Conservation (phyloP, 1,284 basidiomycete species). For the Anthracocystis walkeri region DNA sequence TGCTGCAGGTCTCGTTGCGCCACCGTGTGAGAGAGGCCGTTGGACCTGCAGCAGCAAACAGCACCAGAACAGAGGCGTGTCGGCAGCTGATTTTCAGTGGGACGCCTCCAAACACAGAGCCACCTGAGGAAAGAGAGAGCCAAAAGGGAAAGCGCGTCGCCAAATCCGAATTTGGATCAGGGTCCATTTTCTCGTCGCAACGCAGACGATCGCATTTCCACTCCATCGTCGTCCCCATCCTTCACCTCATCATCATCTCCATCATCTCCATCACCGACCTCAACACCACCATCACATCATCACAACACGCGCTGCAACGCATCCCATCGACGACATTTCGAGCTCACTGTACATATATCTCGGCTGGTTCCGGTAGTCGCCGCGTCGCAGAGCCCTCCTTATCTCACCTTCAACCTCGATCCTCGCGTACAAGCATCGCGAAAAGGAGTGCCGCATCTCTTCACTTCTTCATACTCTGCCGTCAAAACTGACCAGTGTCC, state of each 20-base stretch:
- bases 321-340: not conserved
- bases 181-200: constrained; percentile 38
- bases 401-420: not conserved
- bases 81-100: no score
- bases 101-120: no score
- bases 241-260: constrained; percentile 1
- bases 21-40: not conserved
- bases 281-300: constrained; percentile 5
- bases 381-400: no score
- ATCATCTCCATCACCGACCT: constrained; percentile 7
- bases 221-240: constrained; percentile 1
- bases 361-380: no score
- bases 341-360: constrained; percentile 2
- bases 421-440: not conserved
- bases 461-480: not conserved
- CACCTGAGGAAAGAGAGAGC: not conserved
- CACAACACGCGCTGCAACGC: not conserved
- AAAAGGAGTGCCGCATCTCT: not conserved
- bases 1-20: not conserved
- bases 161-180: constrained; percentile 21
- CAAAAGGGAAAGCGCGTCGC: not conserved
- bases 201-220: constrained; percentile 3
- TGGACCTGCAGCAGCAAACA: no score
- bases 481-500: not conserved
- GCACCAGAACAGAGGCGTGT: not conserved